These are phyloP conservation scores for Thermothelomyces thermophilus DNA, from an alignment of 2,329 filamentous ascomycete genomes.

Conservation along the genomic window DNA sequence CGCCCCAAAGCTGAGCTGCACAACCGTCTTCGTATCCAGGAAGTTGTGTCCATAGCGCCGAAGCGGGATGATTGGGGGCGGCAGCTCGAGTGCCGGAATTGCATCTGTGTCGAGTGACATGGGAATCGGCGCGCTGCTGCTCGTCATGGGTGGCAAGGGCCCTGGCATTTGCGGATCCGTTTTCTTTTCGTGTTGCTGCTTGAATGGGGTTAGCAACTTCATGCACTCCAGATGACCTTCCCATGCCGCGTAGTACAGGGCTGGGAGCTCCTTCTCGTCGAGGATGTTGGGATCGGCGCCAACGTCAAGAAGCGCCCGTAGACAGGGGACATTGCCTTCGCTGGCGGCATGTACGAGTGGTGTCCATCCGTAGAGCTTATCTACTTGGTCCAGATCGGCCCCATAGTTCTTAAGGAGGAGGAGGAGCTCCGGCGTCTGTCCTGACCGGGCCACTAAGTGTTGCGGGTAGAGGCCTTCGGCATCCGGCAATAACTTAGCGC, in stretches of 20 bases:
- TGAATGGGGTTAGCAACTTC: conserved; percentile 67
- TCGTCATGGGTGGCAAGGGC: conserved; percentile 37
- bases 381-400: conserved; percentile 82
- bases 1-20: conserved; percentile 85
- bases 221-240: conserved; percentile 95
- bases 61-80: conserved; percentile 91
- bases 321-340: conserved; percentile 85
- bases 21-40: conserved; percentile 92
- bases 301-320: conserved; percentile 72
- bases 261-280: conserved; percentile 88
- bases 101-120: conserved; percentile 75
- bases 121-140: conserved; percentile 46
- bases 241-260: conserved; percentile 98
- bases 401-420: conserved; percentile 77
- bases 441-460: conserved; percentile 86
- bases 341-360: conserved; percentile 93
- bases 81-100: conserved; percentile 85
- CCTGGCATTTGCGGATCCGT: conserved; percentile 34
- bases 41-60: conserved; percentile 97
- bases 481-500: conserved; percentile 80
- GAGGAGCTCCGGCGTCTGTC: conserved; percentile 71
- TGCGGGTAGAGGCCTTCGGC: conserved; percentile 96
- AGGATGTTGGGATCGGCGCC: conserved; percentile 71
- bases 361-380: conserved; percentile 97
- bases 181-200: conserved; percentile 34